A percentile compares a stretch with the other conserved stretches of the same genome.
Conservation (phyloP, 2,329 filamentous ascomycete species). For the Hortaea werneckii region DNA sequence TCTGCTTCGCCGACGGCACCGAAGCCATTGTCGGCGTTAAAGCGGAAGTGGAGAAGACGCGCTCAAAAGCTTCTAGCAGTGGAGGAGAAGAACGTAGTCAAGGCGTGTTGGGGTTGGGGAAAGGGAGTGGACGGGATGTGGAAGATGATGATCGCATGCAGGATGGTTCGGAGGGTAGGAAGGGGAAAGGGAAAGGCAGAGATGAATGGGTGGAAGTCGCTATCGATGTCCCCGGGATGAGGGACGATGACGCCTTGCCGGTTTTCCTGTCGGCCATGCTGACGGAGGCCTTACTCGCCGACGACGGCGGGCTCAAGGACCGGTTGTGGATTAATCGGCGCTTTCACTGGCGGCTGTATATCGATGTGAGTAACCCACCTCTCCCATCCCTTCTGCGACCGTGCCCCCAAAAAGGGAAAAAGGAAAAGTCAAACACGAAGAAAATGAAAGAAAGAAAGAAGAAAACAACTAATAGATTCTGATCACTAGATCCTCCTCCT, state of each 20-base stretch:
- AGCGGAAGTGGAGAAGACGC: slow-evolving; percentile 73
- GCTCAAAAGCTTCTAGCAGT: slow-evolving; percentile 9
- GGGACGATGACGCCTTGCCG: slow-evolving; percentile 84
- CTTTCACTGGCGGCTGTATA: slow-evolving; percentile 93
- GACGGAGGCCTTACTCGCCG: slow-evolving; percentile 70
- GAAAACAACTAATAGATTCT: not conserved
- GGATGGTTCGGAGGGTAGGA: slow-evolving; percentile 9
- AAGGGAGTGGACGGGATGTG: slow-evolving; percentile 9
- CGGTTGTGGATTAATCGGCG: slow-evolving; percentile 77
- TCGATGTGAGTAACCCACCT: slow-evolving; percentile 59
- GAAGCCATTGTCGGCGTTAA: slow-evolving; percentile 95
- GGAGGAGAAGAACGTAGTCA: slow-evolving; percentile 1
- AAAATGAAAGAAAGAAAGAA: not conserved
- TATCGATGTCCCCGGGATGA: slow-evolving; percentile 81
- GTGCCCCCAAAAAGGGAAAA: too few species aligned
- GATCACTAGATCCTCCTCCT: slow-evolving; percentile 67
- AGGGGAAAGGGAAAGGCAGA: slow-evolving; percentile 33
- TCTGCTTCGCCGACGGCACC: slow-evolving; percentile 90
- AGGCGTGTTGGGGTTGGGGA: slow-evolving; percentile 8
- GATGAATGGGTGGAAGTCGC: slow-evolving; percentile 78
- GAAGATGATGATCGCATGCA: slow-evolving; percentile 23
- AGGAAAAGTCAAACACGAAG: too few species aligned
- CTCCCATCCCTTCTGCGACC: not conserved
- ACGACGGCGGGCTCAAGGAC: slow-evolving; percentile 50
- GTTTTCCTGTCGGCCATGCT: slow-evolving; percentile 84